A percentile compares a stretch with the other conserved stretches of the same genome.
These are phyloP conservation scores for Ascochyta viciae-villosae DNA, from an alignment of 2,329 filamentous ascomycete species.

Conservation along the genomic window DNA sequence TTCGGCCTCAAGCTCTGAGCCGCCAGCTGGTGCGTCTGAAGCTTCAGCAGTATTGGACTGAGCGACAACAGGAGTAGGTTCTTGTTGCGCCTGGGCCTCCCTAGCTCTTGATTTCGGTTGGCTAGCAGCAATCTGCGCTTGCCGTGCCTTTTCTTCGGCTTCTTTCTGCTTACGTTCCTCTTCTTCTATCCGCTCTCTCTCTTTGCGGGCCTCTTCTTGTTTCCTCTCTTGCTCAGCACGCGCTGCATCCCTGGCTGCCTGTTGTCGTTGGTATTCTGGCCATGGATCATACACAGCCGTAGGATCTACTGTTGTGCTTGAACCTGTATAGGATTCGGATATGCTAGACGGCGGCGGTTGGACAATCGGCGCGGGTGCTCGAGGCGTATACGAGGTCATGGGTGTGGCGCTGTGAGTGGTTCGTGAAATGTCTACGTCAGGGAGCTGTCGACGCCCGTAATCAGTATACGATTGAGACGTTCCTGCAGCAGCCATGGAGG, in stretches of 20 bases:
- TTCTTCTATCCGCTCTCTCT: conserved; percentile 37
- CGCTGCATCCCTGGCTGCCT: conserved; percentile 45
- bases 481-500: conserved; percentile 19
- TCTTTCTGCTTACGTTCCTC: conserved; percentile 32
- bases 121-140: conserved; percentile 17
- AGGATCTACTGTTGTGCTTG: conserved; percentile 58
- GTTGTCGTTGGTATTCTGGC: conserved; percentile 56
- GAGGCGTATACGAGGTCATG: conserved; percentile 28
- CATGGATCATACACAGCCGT: conserved; percentile 62
- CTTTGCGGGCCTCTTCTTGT: conserved; percentile 34
- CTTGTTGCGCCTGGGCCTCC: conserved; percentile 36
- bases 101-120: conserved; percentile 29
- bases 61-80: background rate
- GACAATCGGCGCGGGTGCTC: conserved; percentile 19
- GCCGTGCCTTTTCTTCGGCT: conserved; percentile 25
- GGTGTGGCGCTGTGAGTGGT: conserved; percentile 19
- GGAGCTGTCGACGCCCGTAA: conserved; percentile 30
- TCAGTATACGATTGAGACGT: conserved; percentile 29
- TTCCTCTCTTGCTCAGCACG: conserved; percentile 45
- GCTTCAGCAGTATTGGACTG: conserved; percentile 15
- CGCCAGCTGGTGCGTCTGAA: conserved; percentile 1
- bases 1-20: conserved; percentile 54
- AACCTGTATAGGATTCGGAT: conserved; percentile 27
- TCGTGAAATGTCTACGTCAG: conserved; percentile 30
- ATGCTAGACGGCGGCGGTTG: conserved; percentile 28